Evolutionary conservation across 345 rosid genomes (phyloP).

Genomic region (Gynandropsis gynandra): DNA sequence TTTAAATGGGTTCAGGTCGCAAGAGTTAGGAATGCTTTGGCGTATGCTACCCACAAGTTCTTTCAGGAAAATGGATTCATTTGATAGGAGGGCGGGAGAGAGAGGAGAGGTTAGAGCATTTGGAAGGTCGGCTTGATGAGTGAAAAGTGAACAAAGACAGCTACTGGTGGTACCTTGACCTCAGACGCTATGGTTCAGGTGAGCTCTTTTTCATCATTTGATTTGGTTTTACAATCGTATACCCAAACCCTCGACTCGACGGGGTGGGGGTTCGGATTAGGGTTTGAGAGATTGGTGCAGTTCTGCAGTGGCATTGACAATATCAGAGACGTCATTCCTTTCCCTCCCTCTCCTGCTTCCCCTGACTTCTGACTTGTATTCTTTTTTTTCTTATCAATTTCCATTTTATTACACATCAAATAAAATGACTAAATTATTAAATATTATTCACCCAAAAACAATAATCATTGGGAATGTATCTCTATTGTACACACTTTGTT

Average conservation of each 20-base stretch:
- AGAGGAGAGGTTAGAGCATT: slow-evolving; percentile 80
- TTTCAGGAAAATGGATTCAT: slow-evolving; percentile 93
- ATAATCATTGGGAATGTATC: too few species aligned
- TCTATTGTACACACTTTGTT: too few species aligned
- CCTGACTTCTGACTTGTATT: slow-evolving; percentile 81
- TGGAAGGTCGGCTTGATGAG: slow-evolving; percentile 76
- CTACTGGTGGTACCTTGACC: slow-evolving; percentile 98
- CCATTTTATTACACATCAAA: too few species aligned
- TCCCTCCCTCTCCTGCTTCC: slow-evolving; percentile 86
- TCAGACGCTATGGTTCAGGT: slow-evolving; percentile 95
- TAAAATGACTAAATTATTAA: too few species aligned
- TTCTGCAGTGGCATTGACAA: slow-evolving; percentile 92
- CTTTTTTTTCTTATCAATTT: too few species aligned
- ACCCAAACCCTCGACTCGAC: too few species aligned
- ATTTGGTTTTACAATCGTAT: too few species aligned
- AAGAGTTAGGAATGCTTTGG: slow-evolving; percentile 88
- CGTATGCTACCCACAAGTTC: slow-evolving; percentile 90
- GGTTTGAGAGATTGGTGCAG: slow-evolving; percentile 94
- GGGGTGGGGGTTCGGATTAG: slow-evolving; percentile 76
- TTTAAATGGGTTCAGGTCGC: slow-evolving; percentile 52
- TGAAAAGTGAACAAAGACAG: slow-evolving; percentile 69
- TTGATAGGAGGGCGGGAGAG: slow-evolving; percentile 99
- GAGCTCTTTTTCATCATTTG: neutral
- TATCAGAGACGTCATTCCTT: slow-evolving; percentile 89
- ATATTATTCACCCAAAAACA: too few species aligned